Percentiles rank a stretch among this genome's conserved stretches.
Conservation (phyloP, 192 early-diverging fungal genomes). For the Umbelopsis vinacea region DNA sequence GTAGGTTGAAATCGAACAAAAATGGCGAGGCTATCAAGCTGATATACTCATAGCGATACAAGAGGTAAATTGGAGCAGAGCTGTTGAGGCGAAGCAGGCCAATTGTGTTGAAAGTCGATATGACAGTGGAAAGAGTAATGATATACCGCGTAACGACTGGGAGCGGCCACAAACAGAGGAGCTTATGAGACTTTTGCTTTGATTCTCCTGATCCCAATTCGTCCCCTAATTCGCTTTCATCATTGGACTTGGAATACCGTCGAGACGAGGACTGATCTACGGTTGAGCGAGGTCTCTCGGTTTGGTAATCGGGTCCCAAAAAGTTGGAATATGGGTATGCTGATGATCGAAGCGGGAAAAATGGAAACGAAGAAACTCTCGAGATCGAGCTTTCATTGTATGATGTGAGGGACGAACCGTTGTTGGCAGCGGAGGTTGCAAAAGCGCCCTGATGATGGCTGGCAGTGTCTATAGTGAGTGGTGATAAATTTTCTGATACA, state of each 20-base stretch:
- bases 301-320: not conserved
- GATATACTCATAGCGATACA: constrained; percentile 37
- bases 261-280: not conserved
- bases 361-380: constrained; percentile 7
- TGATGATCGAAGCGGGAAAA: not conserved
- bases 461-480: not conserved
- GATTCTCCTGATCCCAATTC: not conserved
- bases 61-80: constrained; percentile 33
- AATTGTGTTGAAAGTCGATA: constrained; percentile 30
- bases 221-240: not conserved
- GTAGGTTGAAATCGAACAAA: constrained; percentile 37
- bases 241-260: not conserved
- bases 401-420: not conserved
- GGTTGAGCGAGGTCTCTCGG: not conserved
- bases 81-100: constrained; percentile 23
- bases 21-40: constrained; percentile 46
- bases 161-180: constrained; percentile 43
- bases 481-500: not conserved
- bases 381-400: not conserved
- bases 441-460: not conserved
- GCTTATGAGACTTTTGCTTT: constrained; percentile 40
- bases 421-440: not conserved
- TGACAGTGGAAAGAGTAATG: constrained; percentile 30
- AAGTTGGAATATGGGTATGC: not conserved
- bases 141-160: constrained; percentile 41